Evolutionary conservation across 108 stramenopile species (phyloP).

Genomic region (Skeletonema costatum): DNA sequence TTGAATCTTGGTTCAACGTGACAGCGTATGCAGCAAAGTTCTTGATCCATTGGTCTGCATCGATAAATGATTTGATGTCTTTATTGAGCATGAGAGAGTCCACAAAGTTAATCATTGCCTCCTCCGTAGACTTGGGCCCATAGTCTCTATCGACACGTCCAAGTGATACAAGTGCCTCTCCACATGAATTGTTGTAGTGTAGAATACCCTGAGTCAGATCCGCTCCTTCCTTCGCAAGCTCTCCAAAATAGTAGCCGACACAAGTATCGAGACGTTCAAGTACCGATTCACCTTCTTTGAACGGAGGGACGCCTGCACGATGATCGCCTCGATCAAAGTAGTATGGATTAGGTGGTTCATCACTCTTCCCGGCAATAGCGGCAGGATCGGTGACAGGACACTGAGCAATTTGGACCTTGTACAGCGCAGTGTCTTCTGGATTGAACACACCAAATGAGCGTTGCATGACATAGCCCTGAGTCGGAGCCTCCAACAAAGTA

Average conservation of each 20-base stretch:
- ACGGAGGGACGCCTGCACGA: neutral
- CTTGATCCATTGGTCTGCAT: constrained; percentile 17
- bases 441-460: constrained; percentile 6
- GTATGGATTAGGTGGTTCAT: neutral
- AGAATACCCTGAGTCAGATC: neutral
- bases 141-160: neutral
- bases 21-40: constrained; percentile 17
- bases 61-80: constrained; percentile 11
- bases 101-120: neutral
- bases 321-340: neutral
- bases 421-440: constrained; percentile 9
- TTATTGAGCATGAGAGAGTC: constrained; percentile 4
- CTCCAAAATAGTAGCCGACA: neutral
- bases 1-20: constrained; percentile 13
- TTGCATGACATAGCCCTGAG: constrained; percentile 21
- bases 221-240: neutral
- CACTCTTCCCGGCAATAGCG: neutral
- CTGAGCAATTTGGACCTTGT: neutral
- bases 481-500: constrained; percentile 16
- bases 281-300: neutral
- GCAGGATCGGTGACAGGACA: neutral
- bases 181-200: neutral
- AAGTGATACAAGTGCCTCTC: neutral
- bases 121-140: neutral
- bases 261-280: neutral